Conservation (phyloP, 257 asterid genomes). For the Henckelia pumila region DNA sequence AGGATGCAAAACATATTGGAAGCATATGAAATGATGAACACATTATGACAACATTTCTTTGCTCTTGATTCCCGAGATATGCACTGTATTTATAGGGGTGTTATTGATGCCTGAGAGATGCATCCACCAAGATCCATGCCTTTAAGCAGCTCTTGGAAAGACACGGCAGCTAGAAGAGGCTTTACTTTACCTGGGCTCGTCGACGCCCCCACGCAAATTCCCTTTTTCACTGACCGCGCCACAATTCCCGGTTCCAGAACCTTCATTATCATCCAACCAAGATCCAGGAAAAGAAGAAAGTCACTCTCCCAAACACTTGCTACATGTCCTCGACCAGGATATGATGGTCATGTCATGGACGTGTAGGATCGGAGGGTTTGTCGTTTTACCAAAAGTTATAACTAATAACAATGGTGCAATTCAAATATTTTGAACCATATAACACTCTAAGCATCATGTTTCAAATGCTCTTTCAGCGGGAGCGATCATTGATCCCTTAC, state of each 20-base stretch:
- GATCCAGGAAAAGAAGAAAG: constrained; percentile 25
- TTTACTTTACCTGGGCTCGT: constrained; percentile 35
- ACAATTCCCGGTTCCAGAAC: constrained; percentile 62
- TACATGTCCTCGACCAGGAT: constrained; percentile 27
- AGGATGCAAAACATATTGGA: constrained; percentile 23
- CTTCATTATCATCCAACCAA: constrained; percentile 27
- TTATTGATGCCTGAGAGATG: constrained; percentile 43
- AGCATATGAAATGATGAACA: constrained; percentile 27
- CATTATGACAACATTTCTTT: constrained; percentile 35
- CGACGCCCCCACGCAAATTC: constrained; percentile 53
- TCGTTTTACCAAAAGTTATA: too few relatives aligned
- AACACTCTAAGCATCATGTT: too few relatives aligned
- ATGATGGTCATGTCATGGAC: constrained; percentile 21
- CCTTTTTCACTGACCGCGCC: constrained; percentile 54
- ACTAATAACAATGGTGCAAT: too few relatives aligned
- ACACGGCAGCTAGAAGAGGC: constrained; percentile 49
- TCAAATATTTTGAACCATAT: too few relatives aligned
- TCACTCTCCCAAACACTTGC: neutral
- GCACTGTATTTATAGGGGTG: constrained; percentile 15
- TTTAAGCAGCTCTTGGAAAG: constrained; percentile 62
- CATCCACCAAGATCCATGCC: constrained; percentile 76
- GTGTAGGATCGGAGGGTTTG: too few relatives aligned
- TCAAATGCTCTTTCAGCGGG: too few relatives aligned
- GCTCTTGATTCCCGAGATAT: constrained; percentile 27
- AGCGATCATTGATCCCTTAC: too few relatives aligned